Percentiles rank a stretch among this genome's conserved stretches.
phyloP scores from a whole-genome alignment of 805 yeast species.

The Saccharomycopsis fodiens region DNA sequence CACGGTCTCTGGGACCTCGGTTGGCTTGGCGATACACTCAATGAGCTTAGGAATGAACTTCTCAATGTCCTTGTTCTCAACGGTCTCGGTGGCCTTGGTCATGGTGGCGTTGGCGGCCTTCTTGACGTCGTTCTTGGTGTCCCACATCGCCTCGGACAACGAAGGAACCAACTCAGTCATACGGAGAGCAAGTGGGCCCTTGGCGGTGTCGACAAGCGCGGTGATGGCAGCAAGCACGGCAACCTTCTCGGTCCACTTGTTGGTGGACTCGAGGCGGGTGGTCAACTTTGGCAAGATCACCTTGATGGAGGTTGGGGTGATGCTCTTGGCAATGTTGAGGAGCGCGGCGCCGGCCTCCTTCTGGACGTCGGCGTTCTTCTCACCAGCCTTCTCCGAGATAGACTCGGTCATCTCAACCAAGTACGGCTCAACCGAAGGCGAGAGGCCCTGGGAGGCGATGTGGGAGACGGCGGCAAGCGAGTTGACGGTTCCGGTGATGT shows the following conservation, averaged over 20 bases:
- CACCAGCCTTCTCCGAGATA: constrained; percentile 78
- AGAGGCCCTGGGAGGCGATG: constrained; percentile 74
- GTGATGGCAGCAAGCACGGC: constrained; percentile 81
- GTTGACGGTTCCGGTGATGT: constrained; percentile 51
- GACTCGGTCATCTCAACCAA: constrained; percentile 68
- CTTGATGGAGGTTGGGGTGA: constrained; percentile 93
- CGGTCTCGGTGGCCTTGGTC: constrained; percentile 94
- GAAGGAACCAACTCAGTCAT: constrained; percentile 99
- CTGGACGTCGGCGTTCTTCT: constrained; percentile 74
- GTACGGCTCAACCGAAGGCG: constrained; percentile 95
- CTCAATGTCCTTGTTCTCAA: constrained; percentile 99
- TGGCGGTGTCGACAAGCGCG: constrained; percentile 87
- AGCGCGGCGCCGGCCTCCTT: constrained; percentile 71
- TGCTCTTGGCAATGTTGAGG: constrained; percentile 65
- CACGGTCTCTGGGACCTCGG: constrained; percentile 97
- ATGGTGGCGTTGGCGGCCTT: constrained; percentile 92
- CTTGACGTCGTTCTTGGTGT: constrained; percentile 97
- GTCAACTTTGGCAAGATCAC: constrained; percentile 77
- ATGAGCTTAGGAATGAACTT: constrained; percentile 98
- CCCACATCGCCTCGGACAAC: constrained; percentile 99
- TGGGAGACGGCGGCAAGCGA: constrained; percentile 80
- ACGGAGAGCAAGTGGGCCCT: constrained; percentile 93
- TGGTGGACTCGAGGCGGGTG: constrained; percentile 55
- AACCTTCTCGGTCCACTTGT: constrained; percentile 98
- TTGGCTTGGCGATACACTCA: constrained; percentile 93